Percentiles rank a stretch among this genome's conserved stretches.
phyloP scores from a whole-genome alignment of 1,139 yeast species.

The Yamadazyma membranifaciens region DNA sequence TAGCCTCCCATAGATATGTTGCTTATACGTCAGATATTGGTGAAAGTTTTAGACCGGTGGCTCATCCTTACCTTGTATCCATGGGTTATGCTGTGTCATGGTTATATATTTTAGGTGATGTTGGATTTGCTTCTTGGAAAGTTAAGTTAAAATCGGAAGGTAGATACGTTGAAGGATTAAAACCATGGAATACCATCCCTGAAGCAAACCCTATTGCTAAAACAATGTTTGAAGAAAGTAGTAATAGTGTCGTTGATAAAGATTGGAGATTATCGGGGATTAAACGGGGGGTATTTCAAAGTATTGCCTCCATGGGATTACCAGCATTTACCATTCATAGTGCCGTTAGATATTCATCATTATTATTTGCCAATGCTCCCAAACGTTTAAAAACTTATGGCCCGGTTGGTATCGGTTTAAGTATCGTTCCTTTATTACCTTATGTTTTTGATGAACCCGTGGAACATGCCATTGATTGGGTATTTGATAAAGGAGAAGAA shows the following conservation, averaged over 20 bases:
- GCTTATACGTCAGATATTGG: constrained; percentile 90
- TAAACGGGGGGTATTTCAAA: constrained; percentile 75
- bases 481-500: constrained; percentile 59
- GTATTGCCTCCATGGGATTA: constrained; percentile 81
- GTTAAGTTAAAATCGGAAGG: constrained; percentile 70
- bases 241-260: constrained; percentile 34
- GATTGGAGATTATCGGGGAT: constrained; percentile 68
- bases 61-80: constrained; percentile 63
- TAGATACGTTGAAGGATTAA: constrained; percentile 56
- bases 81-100: constrained; percentile 75
- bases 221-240: constrained; percentile 24
- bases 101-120: constrained; percentile 79
- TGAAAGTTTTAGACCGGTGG: constrained; percentile 86
- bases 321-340: constrained; percentile 87
- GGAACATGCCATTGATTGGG: constrained; percentile 63
- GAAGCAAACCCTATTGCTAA: constrained; percentile 42
- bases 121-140: constrained; percentile 72
- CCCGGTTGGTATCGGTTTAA: constrained; percentile 75
- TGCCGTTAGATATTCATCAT: constrained; percentile 69
- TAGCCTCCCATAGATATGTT: constrained; percentile 79
- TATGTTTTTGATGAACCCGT: constrained; percentile 82
- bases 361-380: constrained; percentile 48
- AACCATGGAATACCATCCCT: constrained; percentile 63
- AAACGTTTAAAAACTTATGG: constrained; percentile 57
- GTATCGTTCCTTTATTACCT: constrained; percentile 77